A percentile compares a stretch with the other conserved stretches of the same genome.
Conservation (phyloP, 495 filamentous ascomycete species). For the Neurospora sp. region DNA sequence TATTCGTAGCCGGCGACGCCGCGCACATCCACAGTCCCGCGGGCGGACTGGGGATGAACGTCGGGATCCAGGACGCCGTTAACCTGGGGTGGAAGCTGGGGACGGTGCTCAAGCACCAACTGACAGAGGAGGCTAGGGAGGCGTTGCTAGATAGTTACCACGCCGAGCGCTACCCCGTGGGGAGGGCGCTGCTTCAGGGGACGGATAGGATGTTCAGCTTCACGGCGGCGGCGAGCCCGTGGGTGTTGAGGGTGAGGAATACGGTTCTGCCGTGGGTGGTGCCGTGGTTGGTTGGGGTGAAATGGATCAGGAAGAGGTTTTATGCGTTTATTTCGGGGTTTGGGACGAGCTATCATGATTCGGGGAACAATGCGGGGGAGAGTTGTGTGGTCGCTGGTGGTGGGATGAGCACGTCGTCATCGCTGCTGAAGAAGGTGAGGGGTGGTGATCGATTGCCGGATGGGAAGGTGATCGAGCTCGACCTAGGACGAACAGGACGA, state of each 20-base stretch:
- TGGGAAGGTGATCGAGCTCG: slow-evolving; percentile 9
- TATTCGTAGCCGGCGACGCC: slow-evolving; percentile 49
- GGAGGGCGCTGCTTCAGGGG: slow-evolving; percentile 23
- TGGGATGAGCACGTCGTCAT: neutral
- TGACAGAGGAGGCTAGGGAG: slow-evolving; percentile 4
- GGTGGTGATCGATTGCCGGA: slow-evolving; percentile 28
- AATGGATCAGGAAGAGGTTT: slow-evolving; percentile 5
- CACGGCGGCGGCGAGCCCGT: slow-evolving; percentile 18
- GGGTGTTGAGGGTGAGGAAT: slow-evolving; percentile 23
- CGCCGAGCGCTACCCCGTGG: slow-evolving; percentile 27
- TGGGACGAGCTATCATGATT: slow-evolving; percentile 24
- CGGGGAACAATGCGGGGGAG: slow-evolving; percentile 8
- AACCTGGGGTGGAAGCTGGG: slow-evolving; percentile 50
- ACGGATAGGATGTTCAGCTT: slow-evolving; percentile 29
- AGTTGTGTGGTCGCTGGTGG: slow-evolving; percentile 11
- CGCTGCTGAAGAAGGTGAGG: slow-evolving; percentile 9
- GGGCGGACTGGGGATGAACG: slow-evolving; percentile 53
- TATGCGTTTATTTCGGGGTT: slow-evolving; percentile 30
- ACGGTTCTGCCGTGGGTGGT: slow-evolving; percentile 22
- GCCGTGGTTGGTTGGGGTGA: slow-evolving; percentile 20
- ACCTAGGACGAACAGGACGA: neutral
- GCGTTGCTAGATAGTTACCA: slow-evolving; percentile 28
- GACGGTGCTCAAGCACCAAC: slow-evolving; percentile 15
- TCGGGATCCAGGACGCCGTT: slow-evolving; percentile 47
- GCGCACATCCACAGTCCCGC: slow-evolving; percentile 49